Base-by-base conservation (phyloP, 164 flowering plant genomes). In the Stephania yunnanensis region DNA sequence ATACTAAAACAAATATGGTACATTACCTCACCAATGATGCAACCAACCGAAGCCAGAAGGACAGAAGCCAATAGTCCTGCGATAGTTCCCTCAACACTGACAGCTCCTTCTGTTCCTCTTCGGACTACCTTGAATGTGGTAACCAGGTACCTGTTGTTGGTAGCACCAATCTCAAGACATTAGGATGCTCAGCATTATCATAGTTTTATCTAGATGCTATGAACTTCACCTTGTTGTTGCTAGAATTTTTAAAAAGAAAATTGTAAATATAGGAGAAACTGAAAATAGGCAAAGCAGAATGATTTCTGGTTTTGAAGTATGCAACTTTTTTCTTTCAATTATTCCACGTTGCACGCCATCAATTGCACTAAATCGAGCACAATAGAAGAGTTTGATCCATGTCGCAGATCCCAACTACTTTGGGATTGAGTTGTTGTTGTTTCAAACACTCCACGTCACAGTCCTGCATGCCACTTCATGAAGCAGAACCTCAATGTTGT, bases 101-200 rank as follows among this genome's bases (percentile, higher is more conserved):
- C 91, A 79, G 98, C 98, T 72, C 99, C 99, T 86, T 93, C 99
- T 19, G 97, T 95, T 82, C 98, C 98, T 72, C 95, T 82, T 20
- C 97, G 95, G 53, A 95, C 99, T 61, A 91, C 80, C 88, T 93
- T 92, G 68, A 95, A 88, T 64, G 90, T 88, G 52, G 99, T 95
- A 55, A 93, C 91, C 12, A 95, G 85, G 75, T 95, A 93, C 82
- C 99, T 93, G 89, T 61, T 80, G 72, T 77, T 68, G 77, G 42
- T 75, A 78, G 36, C 73, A 77, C 71, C 74, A 77, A 52, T 72
- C 73, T 65, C 25, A 25, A 75, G 70, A 75, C 30, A 74, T 55
- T 74, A 48, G 76, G 73, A 74, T 55, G 58, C 71, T 42, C 50
- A 25, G 46, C 30, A 30, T 30, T 25, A 36, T 36, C 42, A 36